These are phyloP conservation scores for Solanum gandarillasii DNA, from an alignment of 257 asterid genomes.

Conservation along the genomic window DNA sequence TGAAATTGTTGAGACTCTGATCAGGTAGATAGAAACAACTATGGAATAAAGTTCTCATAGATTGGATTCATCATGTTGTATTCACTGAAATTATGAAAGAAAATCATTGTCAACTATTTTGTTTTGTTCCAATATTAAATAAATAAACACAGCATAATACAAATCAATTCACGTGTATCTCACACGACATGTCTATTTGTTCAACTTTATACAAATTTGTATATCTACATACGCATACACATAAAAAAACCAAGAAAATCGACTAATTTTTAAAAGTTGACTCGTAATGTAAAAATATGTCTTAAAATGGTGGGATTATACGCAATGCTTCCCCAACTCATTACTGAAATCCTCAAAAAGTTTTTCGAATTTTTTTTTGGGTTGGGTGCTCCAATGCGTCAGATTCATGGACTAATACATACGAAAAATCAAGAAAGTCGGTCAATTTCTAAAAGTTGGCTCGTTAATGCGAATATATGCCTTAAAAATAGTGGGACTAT, in stretches of 20 bases:
- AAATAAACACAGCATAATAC: background rate
- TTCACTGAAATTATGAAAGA: background rate
- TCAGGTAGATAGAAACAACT: background rate
- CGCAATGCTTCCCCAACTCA: background rate
- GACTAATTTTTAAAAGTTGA: too few species aligned
- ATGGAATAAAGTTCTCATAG: background rate
- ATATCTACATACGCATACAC: too few species aligned
- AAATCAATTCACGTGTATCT: background rate
- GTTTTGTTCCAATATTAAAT: background rate
- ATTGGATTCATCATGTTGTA: background rate
- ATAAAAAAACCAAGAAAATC: too few species aligned
- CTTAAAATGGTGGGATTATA: too few species aligned
- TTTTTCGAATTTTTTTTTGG: too few species aligned
- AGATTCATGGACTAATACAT: rapidly evolving
- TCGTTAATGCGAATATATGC: background rate
- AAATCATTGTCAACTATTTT: background rate
- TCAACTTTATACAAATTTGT: too few species aligned
- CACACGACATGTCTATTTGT: background rate
- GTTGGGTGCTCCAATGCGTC: rapidly evolving
- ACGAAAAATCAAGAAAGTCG: too few species aligned
- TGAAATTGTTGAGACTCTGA: background rate
- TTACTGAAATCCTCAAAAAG: background rate
- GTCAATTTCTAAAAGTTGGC: background rate
- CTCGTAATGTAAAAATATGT: too few species aligned
- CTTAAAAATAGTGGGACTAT: too few species aligned